A percentile compares a stretch with the other conserved stretches of the same genome.
Conservation (phyloP, 495 filamentous ascomycete genomes). For the Penicillium steckii region DNA sequence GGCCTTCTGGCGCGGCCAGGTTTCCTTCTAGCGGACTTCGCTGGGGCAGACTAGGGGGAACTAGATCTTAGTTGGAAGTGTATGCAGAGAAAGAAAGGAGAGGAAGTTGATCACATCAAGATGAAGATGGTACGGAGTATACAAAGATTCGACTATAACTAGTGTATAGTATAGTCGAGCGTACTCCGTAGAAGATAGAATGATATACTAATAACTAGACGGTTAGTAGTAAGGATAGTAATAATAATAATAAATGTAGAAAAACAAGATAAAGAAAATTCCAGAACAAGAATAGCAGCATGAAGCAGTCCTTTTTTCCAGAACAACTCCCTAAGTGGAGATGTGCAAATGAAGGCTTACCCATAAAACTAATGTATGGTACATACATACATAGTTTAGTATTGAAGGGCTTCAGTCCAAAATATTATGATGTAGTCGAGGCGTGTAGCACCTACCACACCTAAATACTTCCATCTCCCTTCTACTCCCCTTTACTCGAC, state of each 20-base stretch:
- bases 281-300: neutral
- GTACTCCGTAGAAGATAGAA: too few species aligned
- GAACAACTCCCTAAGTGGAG: slow-evolving; percentile 1
- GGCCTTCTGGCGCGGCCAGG: slow-evolving; percentile 36
- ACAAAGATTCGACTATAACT: too few species aligned
- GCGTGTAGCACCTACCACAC: slow-evolving; percentile 31
- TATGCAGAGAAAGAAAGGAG: neutral
- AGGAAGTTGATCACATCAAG: neutral
- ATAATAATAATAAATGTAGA: neutral
- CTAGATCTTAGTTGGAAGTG: slow-evolving; percentile 10
- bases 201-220: too few species aligned
- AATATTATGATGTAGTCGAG: slow-evolving; percentile 26
- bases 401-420: slow-evolving; percentile 1
- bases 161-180: too few species aligned
- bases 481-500: too few species aligned
- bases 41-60: slow-evolving; percentile 25
- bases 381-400: too few species aligned
- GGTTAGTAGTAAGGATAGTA: neutral
- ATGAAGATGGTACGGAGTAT: too few species aligned
- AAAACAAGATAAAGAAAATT: neutral
- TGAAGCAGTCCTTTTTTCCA: too few species aligned
- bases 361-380: too few species aligned
- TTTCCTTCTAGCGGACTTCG: slow-evolving; percentile 34
- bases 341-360: too few species aligned
- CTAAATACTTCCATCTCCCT: slow-evolving; percentile 17